phyloP scores from a whole-genome alignment of 2,329 filamentous ascomycete species.

The Tolypocladium sp. region DNA sequence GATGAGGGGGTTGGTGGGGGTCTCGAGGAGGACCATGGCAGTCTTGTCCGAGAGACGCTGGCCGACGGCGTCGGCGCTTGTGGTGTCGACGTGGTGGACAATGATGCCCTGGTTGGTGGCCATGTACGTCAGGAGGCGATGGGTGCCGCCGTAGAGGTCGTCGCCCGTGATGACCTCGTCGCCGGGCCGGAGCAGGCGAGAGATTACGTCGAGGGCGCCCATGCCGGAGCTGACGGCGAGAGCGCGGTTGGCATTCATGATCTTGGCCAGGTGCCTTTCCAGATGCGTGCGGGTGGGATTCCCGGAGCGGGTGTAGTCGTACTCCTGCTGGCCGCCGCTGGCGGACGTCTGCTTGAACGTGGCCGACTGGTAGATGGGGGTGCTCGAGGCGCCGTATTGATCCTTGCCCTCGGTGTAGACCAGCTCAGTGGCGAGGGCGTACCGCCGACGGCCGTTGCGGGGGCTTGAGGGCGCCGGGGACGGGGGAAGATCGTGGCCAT shows the following conservation, averaged over 20 bases:
- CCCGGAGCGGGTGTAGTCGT: conserved; percentile 96
- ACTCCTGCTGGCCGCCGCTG: conserved; percentile 71
- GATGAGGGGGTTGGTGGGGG: conserved; percentile 94
- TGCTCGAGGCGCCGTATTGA: conserved; percentile 93
- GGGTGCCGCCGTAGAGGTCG: conserved; percentile 91
- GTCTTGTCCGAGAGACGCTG: conserved; percentile 69
- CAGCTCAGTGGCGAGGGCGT: conserved; percentile 89
- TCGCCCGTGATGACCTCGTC: conserved; percentile 97
- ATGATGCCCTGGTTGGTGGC: conserved; percentile 82
- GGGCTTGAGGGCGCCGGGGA: conserved; percentile 92
- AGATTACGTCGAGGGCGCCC: conserved; percentile 95
- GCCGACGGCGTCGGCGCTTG: conserved; percentile 60
- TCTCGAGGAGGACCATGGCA: conserved; percentile 91
- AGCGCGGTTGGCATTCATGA: conserved; percentile 90
- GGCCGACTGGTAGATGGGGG: conserved; percentile 96
- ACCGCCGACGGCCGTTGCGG: conserved; percentile 68
- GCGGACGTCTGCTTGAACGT: conserved; percentile 93
- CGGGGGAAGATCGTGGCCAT: conserved; percentile 78
- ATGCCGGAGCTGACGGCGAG: conserved; percentile 94
- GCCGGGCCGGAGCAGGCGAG: conserved; percentile 77
- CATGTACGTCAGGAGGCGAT: conserved; percentile 87
- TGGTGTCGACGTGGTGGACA: conserved; percentile 95
- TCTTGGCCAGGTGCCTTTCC: conserved; percentile 94
- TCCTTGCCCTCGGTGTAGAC: conserved; percentile 95
- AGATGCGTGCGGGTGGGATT: conserved; percentile 95